Percentiles rank a stretch among this genome's conserved stretches.
Evolutionary conservation across 2,329 filamentous ascomycete species (phyloP).

Genomic region (Phoma sp.): DNA sequence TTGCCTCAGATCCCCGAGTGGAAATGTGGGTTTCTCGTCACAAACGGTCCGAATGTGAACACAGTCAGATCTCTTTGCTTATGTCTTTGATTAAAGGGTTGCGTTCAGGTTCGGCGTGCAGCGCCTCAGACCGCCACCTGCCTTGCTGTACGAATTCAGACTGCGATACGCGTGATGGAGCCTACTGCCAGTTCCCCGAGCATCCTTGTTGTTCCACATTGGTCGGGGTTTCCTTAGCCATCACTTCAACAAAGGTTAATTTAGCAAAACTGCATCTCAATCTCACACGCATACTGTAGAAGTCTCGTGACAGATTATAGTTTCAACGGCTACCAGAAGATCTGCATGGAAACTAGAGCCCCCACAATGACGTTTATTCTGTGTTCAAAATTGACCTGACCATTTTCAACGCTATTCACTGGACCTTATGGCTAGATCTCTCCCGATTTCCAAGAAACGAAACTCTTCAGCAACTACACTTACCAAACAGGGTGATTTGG

Average conservation of each 20-base stretch:
- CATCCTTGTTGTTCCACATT: background rate
- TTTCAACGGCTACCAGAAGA: too few species aligned
- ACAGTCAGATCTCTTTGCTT: background rate
- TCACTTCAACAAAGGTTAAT: background rate
- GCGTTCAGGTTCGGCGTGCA: conserved; percentile 2
- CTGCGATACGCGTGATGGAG: conserved; percentile 5
- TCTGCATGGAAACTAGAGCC: background rate
- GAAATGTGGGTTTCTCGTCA: background rate
- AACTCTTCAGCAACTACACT: background rate
- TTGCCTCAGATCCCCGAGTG: background rate
- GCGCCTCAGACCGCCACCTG: background rate
- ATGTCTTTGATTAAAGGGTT: background rate
- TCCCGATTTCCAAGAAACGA: background rate
- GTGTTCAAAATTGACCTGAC: background rate
- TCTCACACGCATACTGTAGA: background rate
- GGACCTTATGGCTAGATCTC: background rate
- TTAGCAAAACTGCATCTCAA: background rate
- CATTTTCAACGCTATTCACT: background rate
- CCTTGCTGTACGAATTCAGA: background rate
- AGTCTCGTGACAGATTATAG: background rate
- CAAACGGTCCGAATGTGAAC: conserved; percentile 17
- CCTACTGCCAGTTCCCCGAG: background rate
- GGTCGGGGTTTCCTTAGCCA: background rate
- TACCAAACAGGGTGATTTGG: background rate
- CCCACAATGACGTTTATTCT: background rate